Base-by-base conservation (phyloP, 2,329 filamentous ascomycete genomes). In the Epichloe bromicola region DNA sequence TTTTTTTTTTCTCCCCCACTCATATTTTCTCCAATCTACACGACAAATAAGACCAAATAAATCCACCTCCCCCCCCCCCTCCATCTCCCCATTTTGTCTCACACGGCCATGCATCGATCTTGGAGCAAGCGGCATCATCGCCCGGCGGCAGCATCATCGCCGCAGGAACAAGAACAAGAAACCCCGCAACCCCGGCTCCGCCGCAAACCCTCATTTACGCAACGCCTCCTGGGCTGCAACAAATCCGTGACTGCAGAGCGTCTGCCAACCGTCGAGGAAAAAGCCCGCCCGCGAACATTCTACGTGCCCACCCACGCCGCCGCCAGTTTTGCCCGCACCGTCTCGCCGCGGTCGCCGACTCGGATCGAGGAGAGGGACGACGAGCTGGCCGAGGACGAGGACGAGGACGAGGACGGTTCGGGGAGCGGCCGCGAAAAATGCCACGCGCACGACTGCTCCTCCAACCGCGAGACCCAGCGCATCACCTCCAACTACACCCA, bases 231-330 rank as follows among this genome's bases (percentile, higher is more conserved):
- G 19, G 39, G 49, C 48, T 30, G 34, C 34, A 50, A 46, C 34
- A 51, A 46, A 15, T 33, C 17, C 30, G 36, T 10, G 10, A n/a
- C 34, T 6, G 36, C 48, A 7, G 37, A 26, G 10, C 37, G 20
- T 12, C 14, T 37, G 26, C 33, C 26, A 26, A 15, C 20, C n/a
- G 26, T 30, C 2, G 46, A 36, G 11, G 19, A 43, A 6, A 37
- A 15, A 14, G 17, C 36, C 3, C 30, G 44, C 3, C 46, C 52
- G 15, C 40, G 43, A 5, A 34, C 52, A 7, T 23, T 49, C 41
- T 65, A 65, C 54, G 56, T 62, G 20, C 63, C 63, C 2, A 60
- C 57, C 20, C 63, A 65, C 49, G 63, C 63, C 3, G 63, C 63
- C 5, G 51, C 59, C 30, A 61, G 62, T 56, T 65, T 65, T 45